Evolutionary conservation across 192 early-diverging fungal genomes (phyloP), one percentile per base, ranked within the genome.

Genomic region (Podila clonocystis): DNA sequence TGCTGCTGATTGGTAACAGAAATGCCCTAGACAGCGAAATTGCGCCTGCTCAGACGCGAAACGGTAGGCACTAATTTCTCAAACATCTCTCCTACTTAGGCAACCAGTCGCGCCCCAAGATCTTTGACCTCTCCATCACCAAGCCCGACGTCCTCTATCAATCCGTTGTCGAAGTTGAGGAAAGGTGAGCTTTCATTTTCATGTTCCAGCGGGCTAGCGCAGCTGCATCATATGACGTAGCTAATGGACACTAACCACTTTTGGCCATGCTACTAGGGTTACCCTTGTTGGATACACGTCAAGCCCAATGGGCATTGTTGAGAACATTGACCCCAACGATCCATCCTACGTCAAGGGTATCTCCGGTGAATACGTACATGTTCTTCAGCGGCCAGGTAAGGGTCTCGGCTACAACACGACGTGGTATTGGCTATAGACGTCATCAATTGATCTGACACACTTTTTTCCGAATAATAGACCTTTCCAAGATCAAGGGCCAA

Each of bases 101-200:
- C 36, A 97, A 97, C 82, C 98, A 99, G 84, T 87, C 96, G 17
- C 86, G 98, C 24, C 97, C 97, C 20, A 93, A 91, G 70, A 97
- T 99, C 71, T 99, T 99, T 85, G 96, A 97, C 68, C 86, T 99
- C 38, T 85, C 93, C 2, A 95, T 98, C 61, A 68, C 73, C n/a
- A 92, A 90, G 52, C 96, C 95, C 4, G 96, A 94, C 58, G 95
- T 96, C 7, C 85, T 99, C 41, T 95, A 96, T 74, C 86, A 94
- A 66, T 58, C 75, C 7, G 92, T 94, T 12, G 75, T 95, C 5
- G 94, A 97, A 80, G 83, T 98, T 9, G 92, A 97, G 65, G 98
- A 98, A 75, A 87, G 97, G 89, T 92, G 78, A 41, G 33, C 17
- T 13, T 45, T 49, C 15, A n/a, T 64, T 26, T 63, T 34, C 12